A percentile compares a stretch with the other conserved stretches of the same genome.
phyloP scores from a whole-genome alignment of 2,329 filamentous ascomycete genomes.

The Xylariales sp. region DNA sequence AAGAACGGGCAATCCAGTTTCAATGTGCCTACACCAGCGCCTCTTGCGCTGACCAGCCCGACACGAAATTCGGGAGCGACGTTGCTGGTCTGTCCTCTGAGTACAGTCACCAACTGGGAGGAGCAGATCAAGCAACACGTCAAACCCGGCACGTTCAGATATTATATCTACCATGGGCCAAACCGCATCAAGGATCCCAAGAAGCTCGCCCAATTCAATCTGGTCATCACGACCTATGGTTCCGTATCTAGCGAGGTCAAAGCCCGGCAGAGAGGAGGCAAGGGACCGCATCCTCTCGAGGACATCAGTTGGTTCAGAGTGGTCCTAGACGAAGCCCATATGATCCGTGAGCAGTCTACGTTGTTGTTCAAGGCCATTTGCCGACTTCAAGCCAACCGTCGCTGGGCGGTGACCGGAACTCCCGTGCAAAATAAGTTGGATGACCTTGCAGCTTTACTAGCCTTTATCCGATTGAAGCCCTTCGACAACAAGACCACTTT shows the following conservation, averaged over 20 bases:
- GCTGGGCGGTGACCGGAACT: slow-evolving; percentile 97
- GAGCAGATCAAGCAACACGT: slow-evolving; percentile 85
- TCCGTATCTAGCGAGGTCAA: slow-evolving; percentile 77
- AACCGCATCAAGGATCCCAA: slow-evolving; percentile 65
- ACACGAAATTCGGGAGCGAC: slow-evolving; percentile 71
- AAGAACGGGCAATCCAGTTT: slow-evolving; percentile 33
- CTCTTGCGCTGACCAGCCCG: slow-evolving; percentile 47
- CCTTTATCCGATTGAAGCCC: slow-evolving; percentile 77
- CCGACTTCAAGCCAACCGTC: slow-evolving; percentile 69
- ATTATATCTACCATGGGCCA: slow-evolving; percentile 82
- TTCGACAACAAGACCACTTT: slow-evolving; percentile 79
- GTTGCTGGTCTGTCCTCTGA: slow-evolving; percentile 81
- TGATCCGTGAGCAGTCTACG: slow-evolving; percentile 81
- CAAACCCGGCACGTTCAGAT: slow-evolving; percentile 56
- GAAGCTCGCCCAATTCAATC: slow-evolving; percentile 67
- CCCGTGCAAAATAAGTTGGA: slow-evolving; percentile 92
- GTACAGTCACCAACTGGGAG: slow-evolving; percentile 91
- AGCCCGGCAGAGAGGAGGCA: slow-evolving; percentile 56
- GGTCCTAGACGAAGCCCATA: slow-evolving; percentile 90
- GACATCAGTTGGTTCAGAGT: slow-evolving; percentile 90
- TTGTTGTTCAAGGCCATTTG: slow-evolving; percentile 82
- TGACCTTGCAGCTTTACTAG: slow-evolving; percentile 81
- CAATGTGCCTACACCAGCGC: slow-evolving; percentile 35
- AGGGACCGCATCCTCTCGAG: slow-evolving; percentile 60
- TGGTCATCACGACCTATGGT: slow-evolving; percentile 90